Conservation (phyloP, 2,329 filamentous ascomycete species). For the Aspergillus novoparasiticus region DNA sequence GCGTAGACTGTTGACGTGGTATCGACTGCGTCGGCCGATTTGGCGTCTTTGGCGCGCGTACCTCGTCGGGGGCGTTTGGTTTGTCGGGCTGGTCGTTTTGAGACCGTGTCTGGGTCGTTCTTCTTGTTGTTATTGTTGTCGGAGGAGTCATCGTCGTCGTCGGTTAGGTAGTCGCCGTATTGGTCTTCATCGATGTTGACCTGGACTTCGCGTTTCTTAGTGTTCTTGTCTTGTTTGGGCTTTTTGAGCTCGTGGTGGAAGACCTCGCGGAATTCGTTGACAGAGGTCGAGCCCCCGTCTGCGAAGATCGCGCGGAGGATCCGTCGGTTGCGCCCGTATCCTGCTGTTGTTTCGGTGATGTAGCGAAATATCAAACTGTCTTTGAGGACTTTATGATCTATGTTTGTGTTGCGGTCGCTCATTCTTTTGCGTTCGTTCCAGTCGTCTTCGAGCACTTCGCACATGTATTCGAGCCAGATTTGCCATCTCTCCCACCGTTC, state of each 20-base stretch:
- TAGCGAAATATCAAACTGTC: slow-evolving; percentile 49
- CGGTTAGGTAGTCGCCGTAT: slow-evolving; percentile 49
- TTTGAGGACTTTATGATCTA: slow-evolving; percentile 26
- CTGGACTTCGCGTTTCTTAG: slow-evolving; percentile 42
- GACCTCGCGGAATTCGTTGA: slow-evolving; percentile 48
- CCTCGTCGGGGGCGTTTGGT: slow-evolving; percentile 38
- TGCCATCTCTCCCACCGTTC: slow-evolving; percentile 81
- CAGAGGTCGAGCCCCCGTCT: slow-evolving; percentile 39
- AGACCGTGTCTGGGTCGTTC: slow-evolving; percentile 13
- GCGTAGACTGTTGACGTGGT: background rate
- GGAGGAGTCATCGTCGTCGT: slow-evolving; percentile 26
- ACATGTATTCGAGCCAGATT: slow-evolving; percentile 75
- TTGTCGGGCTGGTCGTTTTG: slow-evolving; percentile 26
- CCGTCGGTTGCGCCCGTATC: slow-evolving; percentile 40
- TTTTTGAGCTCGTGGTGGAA: slow-evolving; percentile 49
- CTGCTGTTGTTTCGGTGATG: slow-evolving; percentile 33
- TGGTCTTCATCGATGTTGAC: slow-evolving; percentile 50
- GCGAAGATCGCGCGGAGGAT: slow-evolving; percentile 52
- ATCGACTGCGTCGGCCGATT: slow-evolving; percentile 4
- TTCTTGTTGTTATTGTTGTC: slow-evolving; percentile 10
- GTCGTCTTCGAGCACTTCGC: slow-evolving; percentile 48
- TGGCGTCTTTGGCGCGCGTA: slow-evolving; percentile 14
- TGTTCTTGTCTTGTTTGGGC: slow-evolving; percentile 25
- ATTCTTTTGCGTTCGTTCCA: slow-evolving; percentile 39
- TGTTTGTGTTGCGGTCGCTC: slow-evolving; percentile 6